These are phyloP conservation scores for Leccinum pachyderme DNA, from an alignment of 1,284 basidiomycete species.

Conservation along the genomic window DNA sequence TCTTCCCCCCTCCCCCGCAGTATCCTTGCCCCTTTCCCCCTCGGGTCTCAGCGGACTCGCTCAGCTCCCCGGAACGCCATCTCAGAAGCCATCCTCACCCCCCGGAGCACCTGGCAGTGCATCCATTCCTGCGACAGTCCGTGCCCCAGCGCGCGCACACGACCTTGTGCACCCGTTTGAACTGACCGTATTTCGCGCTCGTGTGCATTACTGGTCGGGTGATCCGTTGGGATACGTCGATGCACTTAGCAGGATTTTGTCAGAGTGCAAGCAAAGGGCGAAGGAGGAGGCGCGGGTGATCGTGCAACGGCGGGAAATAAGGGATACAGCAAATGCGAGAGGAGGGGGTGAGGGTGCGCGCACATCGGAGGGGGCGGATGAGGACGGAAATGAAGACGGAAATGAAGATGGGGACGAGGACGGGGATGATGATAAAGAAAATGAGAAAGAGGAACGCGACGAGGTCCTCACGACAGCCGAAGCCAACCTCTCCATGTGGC, in stretches of 20 bases:
- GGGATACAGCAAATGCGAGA: background rate
- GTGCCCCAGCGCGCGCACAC: constrained; percentile 29
- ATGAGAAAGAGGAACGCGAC: constrained; percentile 11
- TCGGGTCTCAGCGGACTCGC: constrained; percentile 21
- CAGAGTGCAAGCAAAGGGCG: constrained; percentile 67
- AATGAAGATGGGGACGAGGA: background rate
- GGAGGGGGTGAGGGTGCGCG: background rate
- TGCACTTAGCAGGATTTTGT: constrained; percentile 74
- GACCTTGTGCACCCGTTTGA: constrained; percentile 73
- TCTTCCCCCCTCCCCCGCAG: constrained; percentile 17
- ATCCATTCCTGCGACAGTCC: background rate
- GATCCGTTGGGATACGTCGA: constrained; percentile 76
- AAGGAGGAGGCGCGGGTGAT: constrained; percentile 36
- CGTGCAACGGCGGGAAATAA: constrained; percentile 39
- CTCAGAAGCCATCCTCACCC: constrained; percentile 18
- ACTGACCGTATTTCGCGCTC: constrained; percentile 70
- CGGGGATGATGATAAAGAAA: background rate
- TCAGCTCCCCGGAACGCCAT: constrained; percentile 28
- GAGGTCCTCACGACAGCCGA: constrained; percentile 33
- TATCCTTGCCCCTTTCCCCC: constrained; percentile 19
- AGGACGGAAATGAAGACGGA: background rate
- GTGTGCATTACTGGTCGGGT: constrained; percentile 71
- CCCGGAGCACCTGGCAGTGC: constrained; percentile 4
- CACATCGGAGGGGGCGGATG: background rate
- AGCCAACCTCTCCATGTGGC: constrained; percentile 67